These are phyloP conservation scores for Phylloboletellus chloephorus DNA, from an alignment of 1,284 basidiomycete species.

Conservation along the genomic window DNA sequence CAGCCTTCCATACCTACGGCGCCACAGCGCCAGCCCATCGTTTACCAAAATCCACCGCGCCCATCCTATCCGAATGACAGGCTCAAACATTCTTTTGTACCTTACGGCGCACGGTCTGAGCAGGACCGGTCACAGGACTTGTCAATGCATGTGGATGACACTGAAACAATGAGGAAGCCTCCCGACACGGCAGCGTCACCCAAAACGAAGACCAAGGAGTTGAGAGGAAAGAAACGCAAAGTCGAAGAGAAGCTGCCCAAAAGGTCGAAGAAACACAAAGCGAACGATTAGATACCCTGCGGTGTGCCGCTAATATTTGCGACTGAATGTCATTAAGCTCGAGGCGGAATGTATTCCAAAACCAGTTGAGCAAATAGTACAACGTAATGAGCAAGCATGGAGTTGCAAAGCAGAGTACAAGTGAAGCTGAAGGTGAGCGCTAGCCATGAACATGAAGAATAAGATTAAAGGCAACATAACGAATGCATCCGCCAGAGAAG, in stretches of 20 bases:
- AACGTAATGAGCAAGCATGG: slow-evolving; percentile 22
- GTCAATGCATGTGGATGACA: slow-evolving; percentile 21
- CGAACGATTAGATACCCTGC: slow-evolving; percentile 9
- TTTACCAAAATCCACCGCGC: slow-evolving; percentile 50
- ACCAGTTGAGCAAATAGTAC: slow-evolving; percentile 20
- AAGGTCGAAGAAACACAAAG: slow-evolving; percentile 41
- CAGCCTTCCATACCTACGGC: slow-evolving; percentile 39
- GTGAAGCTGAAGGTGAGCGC: slow-evolving; percentile 17
- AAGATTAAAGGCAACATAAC: slow-evolving; percentile 26
- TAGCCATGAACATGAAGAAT: slow-evolving; percentile 31
- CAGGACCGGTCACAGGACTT: slow-evolving; percentile 10
- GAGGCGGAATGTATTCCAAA: slow-evolving; percentile 11
- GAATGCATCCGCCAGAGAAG: slow-evolving; percentile 8
- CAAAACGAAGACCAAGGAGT: slow-evolving; percentile 23
- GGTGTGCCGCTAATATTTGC: neutral
- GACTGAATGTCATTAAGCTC: slow-evolving; percentile 7
- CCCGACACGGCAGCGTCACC: neutral
- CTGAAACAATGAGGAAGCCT: slow-evolving; percentile 8
- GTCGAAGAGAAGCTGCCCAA: slow-evolving; percentile 34
- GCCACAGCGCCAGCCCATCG: slow-evolving; percentile 23
- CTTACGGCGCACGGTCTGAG: slow-evolving; percentile 48
- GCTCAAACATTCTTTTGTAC: slow-evolving; percentile 59
- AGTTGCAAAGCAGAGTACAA: slow-evolving; percentile 22
- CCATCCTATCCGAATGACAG: slow-evolving; percentile 53
- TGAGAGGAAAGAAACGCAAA: slow-evolving; percentile 46